Evolutionary conservation across 2,329 filamentous ascomycete species (phyloP).

Genomic region (Sclerotinia nivalis): DNA sequence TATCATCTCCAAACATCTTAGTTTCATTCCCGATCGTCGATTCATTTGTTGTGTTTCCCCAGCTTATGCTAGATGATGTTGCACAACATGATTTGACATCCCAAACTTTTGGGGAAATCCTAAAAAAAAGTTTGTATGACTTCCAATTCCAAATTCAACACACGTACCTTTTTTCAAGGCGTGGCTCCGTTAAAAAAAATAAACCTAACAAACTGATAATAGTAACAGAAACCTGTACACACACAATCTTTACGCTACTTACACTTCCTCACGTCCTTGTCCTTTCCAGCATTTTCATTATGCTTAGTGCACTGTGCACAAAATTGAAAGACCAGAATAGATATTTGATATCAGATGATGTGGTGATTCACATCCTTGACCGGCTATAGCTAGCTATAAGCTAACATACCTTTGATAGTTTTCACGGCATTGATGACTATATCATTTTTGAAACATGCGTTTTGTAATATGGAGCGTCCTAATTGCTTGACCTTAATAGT

Average conservation of each 20-base stretch:
- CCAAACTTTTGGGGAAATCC: neutral
- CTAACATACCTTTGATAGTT: neutral
- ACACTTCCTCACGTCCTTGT: no score
- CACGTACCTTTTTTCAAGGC: no score
- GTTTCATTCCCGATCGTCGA: neutral
- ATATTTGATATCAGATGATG: neutral
- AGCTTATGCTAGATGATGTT: neutral
- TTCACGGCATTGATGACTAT: neutral
- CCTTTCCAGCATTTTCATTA: neutral
- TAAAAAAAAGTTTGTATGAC: neutral
- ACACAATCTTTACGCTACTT: neutral
- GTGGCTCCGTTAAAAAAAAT: no score
- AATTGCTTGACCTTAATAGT: neutral
- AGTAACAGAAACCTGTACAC: neutral
- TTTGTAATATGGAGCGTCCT: no score
- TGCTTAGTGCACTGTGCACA: neutral
- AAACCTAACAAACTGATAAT: neutral
- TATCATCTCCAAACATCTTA: neutral
- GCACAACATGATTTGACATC: neutral
- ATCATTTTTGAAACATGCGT: neutral
- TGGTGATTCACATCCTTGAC: neutral
- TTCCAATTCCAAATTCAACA: neutral
- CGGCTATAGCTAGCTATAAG: neutral
- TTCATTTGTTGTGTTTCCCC: neutral
- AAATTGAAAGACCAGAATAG: neutral